phyloP scores from a whole-genome alignment of 257 asterid species.

The Mitragyna speciosa region DNA sequence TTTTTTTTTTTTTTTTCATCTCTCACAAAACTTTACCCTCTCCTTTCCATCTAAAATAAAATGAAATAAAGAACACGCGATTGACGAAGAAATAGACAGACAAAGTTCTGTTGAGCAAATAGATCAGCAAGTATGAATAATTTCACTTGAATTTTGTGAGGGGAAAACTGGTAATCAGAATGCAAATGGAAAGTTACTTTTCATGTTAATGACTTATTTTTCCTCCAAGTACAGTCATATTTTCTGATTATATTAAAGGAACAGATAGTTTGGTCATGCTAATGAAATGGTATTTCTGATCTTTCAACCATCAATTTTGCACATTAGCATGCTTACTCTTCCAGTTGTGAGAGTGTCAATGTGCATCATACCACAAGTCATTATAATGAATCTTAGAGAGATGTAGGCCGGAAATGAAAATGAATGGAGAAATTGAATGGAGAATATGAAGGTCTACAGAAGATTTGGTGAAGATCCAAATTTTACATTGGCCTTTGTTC shows the following conservation, averaged over 20 bases:
- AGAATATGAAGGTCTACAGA: no score
- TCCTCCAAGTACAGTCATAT: background rate
- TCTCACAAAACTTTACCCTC: background rate
- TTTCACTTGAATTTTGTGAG: background rate
- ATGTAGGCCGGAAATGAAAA: no score
- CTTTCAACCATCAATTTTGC: background rate
- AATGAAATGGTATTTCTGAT: background rate
- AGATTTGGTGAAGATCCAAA: no score
- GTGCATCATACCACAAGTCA: no score
- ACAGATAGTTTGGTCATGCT: background rate
- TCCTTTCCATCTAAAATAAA: no score
- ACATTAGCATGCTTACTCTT: background rate
- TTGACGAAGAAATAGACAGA: background rate
- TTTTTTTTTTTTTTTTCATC: constrained; percentile 17
- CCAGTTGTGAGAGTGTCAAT: background rate
- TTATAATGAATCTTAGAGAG: no score
- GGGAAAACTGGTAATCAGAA: background rate
- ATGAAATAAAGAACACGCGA: background rate
- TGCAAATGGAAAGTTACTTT: background rate
- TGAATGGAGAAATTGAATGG: no score
- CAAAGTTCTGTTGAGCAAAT: background rate
- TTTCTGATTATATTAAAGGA: background rate
- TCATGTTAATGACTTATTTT: no score
- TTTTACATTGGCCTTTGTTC: no score
- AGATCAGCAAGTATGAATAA: background rate